A percentile compares a stretch with the other conserved stretches of the same genome.
Conservation (phyloP, 139 green algal species). For the Coelastrella sp. region DNA sequence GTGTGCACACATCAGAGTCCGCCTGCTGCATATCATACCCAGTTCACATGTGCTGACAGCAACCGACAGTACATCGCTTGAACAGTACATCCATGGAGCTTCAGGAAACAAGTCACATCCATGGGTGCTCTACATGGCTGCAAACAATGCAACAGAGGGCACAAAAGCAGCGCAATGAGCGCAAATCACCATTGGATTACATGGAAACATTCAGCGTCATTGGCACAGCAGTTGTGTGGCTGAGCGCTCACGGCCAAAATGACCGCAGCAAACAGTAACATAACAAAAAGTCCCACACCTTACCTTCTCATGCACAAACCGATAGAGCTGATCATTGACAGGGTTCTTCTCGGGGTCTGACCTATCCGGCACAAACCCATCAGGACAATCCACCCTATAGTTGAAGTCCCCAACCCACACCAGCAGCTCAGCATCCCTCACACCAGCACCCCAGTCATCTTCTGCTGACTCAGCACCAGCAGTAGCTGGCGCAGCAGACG, state of each 20-base stretch:
- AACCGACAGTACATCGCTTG: too few relatives aligned
- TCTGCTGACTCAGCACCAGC: slow-evolving; percentile 12
- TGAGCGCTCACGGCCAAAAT: too few relatives aligned
- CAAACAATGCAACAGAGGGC: too few relatives aligned
- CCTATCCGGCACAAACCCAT: slow-evolving; percentile 10
- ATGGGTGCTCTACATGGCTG: too few relatives aligned
- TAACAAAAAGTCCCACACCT: neutral
- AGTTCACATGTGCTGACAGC: too few relatives aligned
- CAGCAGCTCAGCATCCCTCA: slow-evolving; percentile 75
- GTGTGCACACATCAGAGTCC: neutral
- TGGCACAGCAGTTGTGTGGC: too few relatives aligned
- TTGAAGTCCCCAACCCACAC: slow-evolving; percentile 97
- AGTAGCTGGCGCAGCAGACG: neutral
- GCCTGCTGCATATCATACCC: too few relatives aligned
- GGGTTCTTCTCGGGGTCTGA: slow-evolving; percentile 32
- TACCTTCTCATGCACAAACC: slow-evolving; percentile 35
- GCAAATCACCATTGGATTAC: too few relatives aligned
- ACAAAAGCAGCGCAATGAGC: too few relatives aligned
- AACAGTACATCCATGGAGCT: too few relatives aligned
- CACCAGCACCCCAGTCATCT: slow-evolving; percentile 56
- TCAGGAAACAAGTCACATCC: too few relatives aligned
- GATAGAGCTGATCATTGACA: slow-evolving; percentile 32
- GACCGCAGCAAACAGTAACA: neutral
- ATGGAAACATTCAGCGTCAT: too few relatives aligned
- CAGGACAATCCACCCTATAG: slow-evolving; percentile 74